phyloP scores from a whole-genome alignment of 225 moss, liverwort and hornwort genomes.

The Asterella californica region DNA sequence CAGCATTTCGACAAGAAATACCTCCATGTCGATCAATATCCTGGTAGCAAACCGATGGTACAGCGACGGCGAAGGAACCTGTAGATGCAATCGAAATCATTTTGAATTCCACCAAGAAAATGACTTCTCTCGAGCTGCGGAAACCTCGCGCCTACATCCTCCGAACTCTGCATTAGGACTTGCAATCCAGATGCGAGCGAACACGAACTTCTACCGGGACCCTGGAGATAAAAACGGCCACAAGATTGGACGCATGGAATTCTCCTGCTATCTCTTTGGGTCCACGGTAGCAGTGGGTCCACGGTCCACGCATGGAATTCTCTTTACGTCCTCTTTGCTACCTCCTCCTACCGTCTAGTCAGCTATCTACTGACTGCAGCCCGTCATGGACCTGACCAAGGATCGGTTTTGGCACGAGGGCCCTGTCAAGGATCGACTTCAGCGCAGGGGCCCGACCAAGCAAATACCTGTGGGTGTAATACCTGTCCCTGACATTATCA shows the following conservation, averaged over 20 bases:
- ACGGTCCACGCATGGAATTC: too few relatives aligned
- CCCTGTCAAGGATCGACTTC: too few relatives aligned
- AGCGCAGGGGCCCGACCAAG: too few relatives aligned
- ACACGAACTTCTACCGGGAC: neutral
- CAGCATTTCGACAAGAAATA: neutral
- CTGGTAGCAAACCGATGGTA: neutral
- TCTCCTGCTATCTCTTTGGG: neutral
- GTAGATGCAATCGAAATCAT: slow-evolving; percentile 1
- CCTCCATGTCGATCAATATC: slow-evolving; percentile 1
- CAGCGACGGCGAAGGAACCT: neutral
- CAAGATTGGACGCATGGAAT: neutral
- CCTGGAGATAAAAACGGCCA: neutral
- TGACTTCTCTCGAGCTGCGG: neutral
- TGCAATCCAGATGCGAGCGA: neutral
- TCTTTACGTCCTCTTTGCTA: too few relatives aligned
- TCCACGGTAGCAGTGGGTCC: too few relatives aligned
- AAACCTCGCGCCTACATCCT: slow-evolving; percentile 5
- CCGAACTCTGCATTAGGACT: neutral
- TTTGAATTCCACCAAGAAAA: neutral
- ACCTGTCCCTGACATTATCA: too few relatives aligned
- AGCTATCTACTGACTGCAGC: too few relatives aligned
- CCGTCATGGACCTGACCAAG: too few relatives aligned
- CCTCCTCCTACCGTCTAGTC: too few relatives aligned
- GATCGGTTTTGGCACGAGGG: too few relatives aligned
- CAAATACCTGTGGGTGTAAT: too few relatives aligned